phyloP scores from a whole-genome alignment of 176 grass and related monocot genomes.

The Musa itinerans region DNA sequence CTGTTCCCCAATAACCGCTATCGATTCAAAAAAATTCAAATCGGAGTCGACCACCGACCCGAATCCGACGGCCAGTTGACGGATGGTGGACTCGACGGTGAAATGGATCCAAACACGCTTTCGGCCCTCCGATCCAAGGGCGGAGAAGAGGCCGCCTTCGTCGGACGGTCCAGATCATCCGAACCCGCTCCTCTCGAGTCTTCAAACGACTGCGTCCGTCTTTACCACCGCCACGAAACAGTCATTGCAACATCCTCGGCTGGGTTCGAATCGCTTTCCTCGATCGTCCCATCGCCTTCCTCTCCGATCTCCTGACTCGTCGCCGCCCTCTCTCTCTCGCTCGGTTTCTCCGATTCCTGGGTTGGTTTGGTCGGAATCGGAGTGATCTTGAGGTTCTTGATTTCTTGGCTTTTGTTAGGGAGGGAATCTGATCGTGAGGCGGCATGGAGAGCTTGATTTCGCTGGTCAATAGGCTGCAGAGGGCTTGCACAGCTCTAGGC shows the following conservation, averaged over 20 bases:
- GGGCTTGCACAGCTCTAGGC: slow-evolving; percentile 20
- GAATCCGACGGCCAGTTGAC: too few species aligned
- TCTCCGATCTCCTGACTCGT: too few species aligned
- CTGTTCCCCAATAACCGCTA: neutral
- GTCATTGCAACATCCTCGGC: neutral
- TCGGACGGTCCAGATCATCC: neutral
- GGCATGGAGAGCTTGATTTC: slow-evolving; percentile 22
- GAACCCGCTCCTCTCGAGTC: neutral
- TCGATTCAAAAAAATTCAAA: neutral
- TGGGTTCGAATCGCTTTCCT: neutral
- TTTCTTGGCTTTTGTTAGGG: neutral
- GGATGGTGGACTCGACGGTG: neutral
- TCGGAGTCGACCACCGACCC: neutral
- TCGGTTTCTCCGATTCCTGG: neutral
- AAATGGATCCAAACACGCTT: neutral
- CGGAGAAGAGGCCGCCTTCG: neutral
- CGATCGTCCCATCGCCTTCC: neutral
- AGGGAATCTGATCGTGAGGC: neutral
- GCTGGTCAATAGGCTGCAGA: slow-evolving; percentile 20
- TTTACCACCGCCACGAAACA: neutral
- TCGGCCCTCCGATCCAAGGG: neutral
- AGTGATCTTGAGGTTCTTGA: neutral
- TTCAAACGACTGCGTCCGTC: neutral
- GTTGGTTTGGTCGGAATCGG: neutral
- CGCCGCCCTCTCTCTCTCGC: neutral